Evolutionary conservation across 257 asterid genomes (phyloP).

Genomic region (Voacanga thouarsii): DNA sequence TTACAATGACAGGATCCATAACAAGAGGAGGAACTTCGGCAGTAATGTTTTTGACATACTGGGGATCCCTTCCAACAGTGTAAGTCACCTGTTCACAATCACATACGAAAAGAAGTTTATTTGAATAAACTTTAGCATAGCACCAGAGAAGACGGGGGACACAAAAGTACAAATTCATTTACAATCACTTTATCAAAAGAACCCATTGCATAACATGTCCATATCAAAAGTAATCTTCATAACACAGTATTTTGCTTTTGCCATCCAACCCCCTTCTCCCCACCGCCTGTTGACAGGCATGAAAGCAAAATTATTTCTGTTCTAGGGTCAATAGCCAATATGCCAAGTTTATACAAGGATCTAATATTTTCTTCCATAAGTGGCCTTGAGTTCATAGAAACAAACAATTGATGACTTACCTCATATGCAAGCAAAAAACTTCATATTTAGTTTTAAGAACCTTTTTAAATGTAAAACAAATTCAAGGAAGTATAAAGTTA

Average conservation of each 20-base stretch:
- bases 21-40: conserved; percentile 76
- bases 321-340: neutral
- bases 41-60: conserved; percentile 56
- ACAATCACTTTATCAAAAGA: neutral
- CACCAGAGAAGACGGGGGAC: too few species aligned
- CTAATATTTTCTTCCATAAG: neutral
- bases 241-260: neutral
- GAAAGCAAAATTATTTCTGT: neutral
- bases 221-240: neutral
- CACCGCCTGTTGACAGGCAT: neutral
- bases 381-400: neutral
- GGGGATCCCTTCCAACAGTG: conserved; percentile 93
- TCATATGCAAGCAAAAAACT: neutral
- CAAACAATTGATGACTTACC: neutral
- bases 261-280: neutral
- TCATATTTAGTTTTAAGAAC: neutral
- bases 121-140: neutral
- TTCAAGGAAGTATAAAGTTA: neutral
- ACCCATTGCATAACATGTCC: neutral
- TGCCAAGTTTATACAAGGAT: neutral
- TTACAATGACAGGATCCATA: conserved; percentile 81
- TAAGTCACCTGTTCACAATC: conserved; percentile 62
- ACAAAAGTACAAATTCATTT: neutral
- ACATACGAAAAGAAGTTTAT: neutral
- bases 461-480: neutral